Conservation (phyloP, 805 yeast species). For the Candida rishiriensis region DNA sequence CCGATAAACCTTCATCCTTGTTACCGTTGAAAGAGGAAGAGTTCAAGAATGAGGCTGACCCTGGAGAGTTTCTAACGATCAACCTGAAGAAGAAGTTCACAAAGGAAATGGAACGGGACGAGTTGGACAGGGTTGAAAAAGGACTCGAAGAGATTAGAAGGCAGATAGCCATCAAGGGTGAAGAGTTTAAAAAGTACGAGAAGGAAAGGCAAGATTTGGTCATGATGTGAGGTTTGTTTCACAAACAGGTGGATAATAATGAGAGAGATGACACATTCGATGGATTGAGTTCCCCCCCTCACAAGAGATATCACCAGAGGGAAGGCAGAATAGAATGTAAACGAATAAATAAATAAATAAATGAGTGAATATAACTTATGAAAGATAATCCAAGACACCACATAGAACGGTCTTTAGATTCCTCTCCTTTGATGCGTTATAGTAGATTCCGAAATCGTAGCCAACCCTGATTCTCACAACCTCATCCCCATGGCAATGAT, state of each 20-base stretch:
- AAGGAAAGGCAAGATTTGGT: constrained; percentile 26
- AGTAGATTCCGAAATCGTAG: constrained; percentile 21
- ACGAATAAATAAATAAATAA: not conserved
- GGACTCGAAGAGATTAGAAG: constrained; percentile 26
- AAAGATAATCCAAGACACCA: constrained; percentile 11
- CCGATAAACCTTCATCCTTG: constrained; percentile 58
- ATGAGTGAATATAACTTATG: not conserved
- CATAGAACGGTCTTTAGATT: constrained; percentile 15
- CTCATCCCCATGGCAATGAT: constrained; percentile 15
- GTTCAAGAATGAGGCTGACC: constrained; percentile 13
- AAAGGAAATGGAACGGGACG: constrained; percentile 59
- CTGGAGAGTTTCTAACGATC: not conserved
- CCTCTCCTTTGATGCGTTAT: constrained; percentile 9
- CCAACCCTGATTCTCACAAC: constrained; percentile 20
- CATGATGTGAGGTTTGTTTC: not conserved
- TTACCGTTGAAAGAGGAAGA: constrained; percentile 31
- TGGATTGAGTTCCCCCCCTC: too few relatives aligned
- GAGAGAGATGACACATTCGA: too few relatives aligned
- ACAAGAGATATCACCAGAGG: too few relatives aligned
- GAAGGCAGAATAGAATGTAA: not conserved
- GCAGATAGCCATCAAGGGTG: constrained; percentile 21
- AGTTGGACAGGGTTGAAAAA: constrained; percentile 48
- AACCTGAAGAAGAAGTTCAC: constrained; percentile 20
- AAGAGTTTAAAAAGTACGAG: constrained; percentile 27
- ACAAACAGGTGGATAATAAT: too few relatives aligned